Percentiles rank a stretch among this genome's conserved stretches.
phyloP scores from a whole-genome alignment of 805 yeast species.

The Cyberlindnera maclurae region DNA sequence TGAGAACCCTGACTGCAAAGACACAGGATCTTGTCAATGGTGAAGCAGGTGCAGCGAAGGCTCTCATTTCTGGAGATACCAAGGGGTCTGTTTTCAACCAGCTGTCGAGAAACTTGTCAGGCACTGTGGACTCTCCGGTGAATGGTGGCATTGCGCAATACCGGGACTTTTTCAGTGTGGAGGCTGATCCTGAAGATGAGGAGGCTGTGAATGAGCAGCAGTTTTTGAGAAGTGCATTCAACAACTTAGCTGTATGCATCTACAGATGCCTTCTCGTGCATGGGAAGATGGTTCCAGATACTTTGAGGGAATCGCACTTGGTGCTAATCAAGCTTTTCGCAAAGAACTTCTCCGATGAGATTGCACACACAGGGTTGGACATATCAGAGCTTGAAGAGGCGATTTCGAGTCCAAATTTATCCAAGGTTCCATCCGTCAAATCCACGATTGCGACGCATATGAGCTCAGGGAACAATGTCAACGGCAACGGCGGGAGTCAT shows the following conservation, averaged over 20 bases:
- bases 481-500: neutral
- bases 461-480: too few relatives aligned
- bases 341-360: constrained; percentile 63
- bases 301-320: constrained; percentile 58
- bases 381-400: constrained; percentile 21
- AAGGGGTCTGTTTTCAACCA: constrained; percentile 47
- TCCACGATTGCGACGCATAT: constrained; percentile 2
- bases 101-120: constrained; percentile 64
- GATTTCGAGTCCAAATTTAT: constrained; percentile 13
- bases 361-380: constrained; percentile 30
- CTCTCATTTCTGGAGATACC: constrained; percentile 44
- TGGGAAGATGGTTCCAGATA: constrained; percentile 50
- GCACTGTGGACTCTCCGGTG: constrained; percentile 88
- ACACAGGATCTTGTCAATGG: constrained; percentile 65
- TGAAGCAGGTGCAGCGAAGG: constrained; percentile 51
- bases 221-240: constrained; percentile 39
- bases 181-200: constrained; percentile 22
- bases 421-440: constrained; percentile 15
- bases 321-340: constrained; percentile 53
- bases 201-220: constrained; percentile 24
- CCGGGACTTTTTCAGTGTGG: constrained; percentile 53
- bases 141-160: constrained; percentile 90
- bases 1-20: constrained; percentile 56
- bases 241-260: constrained; percentile 60
- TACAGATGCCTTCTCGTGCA: constrained; percentile 63